phyloP scores from a whole-genome alignment of 768 basidiomycete species.

The Ramaria rubella region DNA sequence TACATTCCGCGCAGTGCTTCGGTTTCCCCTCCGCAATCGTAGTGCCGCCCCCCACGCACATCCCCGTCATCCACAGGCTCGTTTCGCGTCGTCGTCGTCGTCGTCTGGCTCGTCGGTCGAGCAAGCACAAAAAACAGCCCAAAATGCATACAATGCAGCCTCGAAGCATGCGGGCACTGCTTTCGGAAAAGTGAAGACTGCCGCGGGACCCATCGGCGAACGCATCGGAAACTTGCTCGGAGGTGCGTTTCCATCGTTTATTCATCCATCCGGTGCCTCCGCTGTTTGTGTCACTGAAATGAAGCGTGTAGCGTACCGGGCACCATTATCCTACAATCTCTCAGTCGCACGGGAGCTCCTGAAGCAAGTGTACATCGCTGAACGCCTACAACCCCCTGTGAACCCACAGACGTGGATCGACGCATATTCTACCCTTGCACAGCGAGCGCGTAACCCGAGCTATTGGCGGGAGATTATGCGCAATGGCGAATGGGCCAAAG shows the following conservation, averaged over 20 bases:
- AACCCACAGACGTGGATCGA: constrained; percentile 44
- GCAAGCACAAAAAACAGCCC: constrained; percentile 60
- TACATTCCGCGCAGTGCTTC: neutral
- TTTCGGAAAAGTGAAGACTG: constrained; percentile 44
- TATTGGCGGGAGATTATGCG: constrained; percentile 57
- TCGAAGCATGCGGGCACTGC: constrained; percentile 52
- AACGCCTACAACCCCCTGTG: constrained; percentile 62
- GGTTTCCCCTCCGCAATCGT: neutral
- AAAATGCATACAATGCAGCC: constrained; percentile 54
- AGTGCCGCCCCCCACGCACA: neutral
- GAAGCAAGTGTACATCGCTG: constrained; percentile 68
- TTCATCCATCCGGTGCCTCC: constrained; percentile 6
- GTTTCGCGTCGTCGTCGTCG: constrained; percentile 31
- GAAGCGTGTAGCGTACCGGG: constrained; percentile 51
- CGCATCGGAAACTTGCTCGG: constrained; percentile 54
- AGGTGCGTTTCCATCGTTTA: constrained; percentile 28
- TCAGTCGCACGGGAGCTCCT: constrained; percentile 67
- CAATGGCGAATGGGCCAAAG: constrained; percentile 59
- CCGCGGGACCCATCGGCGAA: constrained; percentile 43
- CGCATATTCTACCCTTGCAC: constrained; percentile 62
- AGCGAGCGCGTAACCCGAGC: constrained; percentile 46
- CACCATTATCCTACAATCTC: constrained; percentile 74
- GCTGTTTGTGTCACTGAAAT: neutral
- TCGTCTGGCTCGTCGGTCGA: constrained; percentile 38
- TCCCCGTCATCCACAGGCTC: constrained; percentile 14